Conservation (phyloP, 2,329 filamentous ascomycete genomes). For the Daldinia sp. region DNA sequence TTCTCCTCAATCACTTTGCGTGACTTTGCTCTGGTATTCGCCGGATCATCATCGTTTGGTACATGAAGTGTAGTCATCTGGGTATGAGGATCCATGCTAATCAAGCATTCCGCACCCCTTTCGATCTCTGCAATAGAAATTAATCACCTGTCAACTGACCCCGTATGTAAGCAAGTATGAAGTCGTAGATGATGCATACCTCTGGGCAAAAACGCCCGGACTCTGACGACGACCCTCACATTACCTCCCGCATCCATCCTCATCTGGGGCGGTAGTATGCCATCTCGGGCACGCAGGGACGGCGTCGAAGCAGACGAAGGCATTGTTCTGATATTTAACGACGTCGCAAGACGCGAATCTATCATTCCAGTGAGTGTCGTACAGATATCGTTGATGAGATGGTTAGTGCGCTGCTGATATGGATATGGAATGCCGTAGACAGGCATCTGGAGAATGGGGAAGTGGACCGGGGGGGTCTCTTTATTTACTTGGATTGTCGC, state of each 20-base stretch:
- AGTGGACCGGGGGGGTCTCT: constrained; percentile 26
- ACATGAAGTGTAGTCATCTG: constrained; percentile 84
- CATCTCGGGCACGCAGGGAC: constrained; percentile 77
- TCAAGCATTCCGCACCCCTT: constrained; percentile 81
- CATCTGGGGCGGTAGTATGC: constrained; percentile 64
- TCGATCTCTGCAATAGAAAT: constrained; percentile 72
- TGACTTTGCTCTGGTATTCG: constrained; percentile 67
- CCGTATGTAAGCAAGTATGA: background rate
- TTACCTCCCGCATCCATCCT: constrained; percentile 74
- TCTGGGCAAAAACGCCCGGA: constrained; percentile 79
- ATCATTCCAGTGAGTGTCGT: constrained; percentile 47
- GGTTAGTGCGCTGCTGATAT: constrained; percentile 38
- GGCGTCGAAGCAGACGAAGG: constrained; percentile 80
- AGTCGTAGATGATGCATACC: constrained; percentile 58
- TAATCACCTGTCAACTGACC: constrained; percentile 4
- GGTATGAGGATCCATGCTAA: constrained; percentile 87
- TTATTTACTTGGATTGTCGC: constrained; percentile 35
- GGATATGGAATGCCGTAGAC: constrained; percentile 42
- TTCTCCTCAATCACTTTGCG: constrained; percentile 86
- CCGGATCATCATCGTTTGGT: constrained; percentile 65
- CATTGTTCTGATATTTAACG: constrained; percentile 47
- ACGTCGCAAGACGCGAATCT: constrained; percentile 57
- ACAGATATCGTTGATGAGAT: constrained; percentile 35
- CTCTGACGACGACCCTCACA: constrained; percentile 82
- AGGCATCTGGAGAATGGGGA: constrained; percentile 21